Base-by-base conservation (phyloP, 805 yeast species). In the Candida boleticola region DNA sequence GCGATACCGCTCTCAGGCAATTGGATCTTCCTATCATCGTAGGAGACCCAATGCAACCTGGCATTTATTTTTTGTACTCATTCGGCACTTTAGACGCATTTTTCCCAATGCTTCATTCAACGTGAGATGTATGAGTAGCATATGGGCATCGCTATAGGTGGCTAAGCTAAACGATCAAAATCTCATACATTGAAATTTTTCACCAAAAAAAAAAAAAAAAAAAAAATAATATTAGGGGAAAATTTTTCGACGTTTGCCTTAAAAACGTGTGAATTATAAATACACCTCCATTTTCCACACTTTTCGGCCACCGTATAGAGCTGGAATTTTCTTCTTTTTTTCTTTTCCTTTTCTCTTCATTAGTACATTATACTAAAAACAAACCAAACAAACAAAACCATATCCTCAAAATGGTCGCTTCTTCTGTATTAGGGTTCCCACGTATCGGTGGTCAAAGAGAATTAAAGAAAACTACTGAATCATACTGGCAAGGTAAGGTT, bases 361-460 rank as follows among this genome's bases (percentile, higher is more conserved):
- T 31, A 31, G 35, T 31, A 14, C 35, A 29, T 31, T 17, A 16
- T 16, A 17, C 18, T 14, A 14, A 31, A 31, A 31, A 31, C 35
- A 31, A 11, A 29, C 10, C 11, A 7, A 31, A 23, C 27, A 23
- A 7, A 23, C 11, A 7, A 23, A 23, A 23, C 27, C 27, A 23
- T 23, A 23, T 23, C n/a, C n/a, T 23, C 29, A 77, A 47, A 62
- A 92, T 92, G 98, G 98, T 92, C 74, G 84, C 84, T 74, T 92
- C 98, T 53, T 82, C 97, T 66, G 95, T 93, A 61, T 82, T 93
- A 76, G 99, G 99, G 73, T 93, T 93, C 93, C 99, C 99, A 77
- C 93, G 99, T 80, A 93, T 92, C 66, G 99, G 99, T 65, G 93
- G 97, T 61, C 89, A 89, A 79, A 93, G 99, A 83, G 99, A 93